Evolutionary conservation across 164 flowering plant genomes (phyloP).

Genomic region (grape (Vitis vinifera)): ASM3070453v1 NC_081821.1:8334501-8335000

Average conservation of each 20-base stretch:
- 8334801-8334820: conserved; percentile 30
- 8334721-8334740: conserved; percentile 17
- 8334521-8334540: conserved; percentile 26
- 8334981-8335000: conserved; percentile 53
- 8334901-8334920: conserved; percentile 34
- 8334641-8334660: conserved; percentile 23
- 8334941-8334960: conserved; percentile 36
- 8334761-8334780: conserved; percentile 21
- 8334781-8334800: conserved; percentile 19
- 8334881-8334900: conserved; percentile 76
- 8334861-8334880: conserved; percentile 68
- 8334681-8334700: conserved; percentile 18
- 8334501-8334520: conserved; percentile 11
- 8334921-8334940: conserved; percentile 34
- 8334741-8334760: conserved; percentile 16
- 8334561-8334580: conserved; percentile 14
- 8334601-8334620: conserved; percentile 20
- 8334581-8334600: conserved; percentile 22
- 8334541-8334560: conserved; percentile 17
- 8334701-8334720: conserved; percentile 20
- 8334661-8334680: conserved; percentile 20
- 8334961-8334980: conserved; percentile 39
- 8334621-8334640: conserved; percentile 22
- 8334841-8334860: conserved; percentile 77
- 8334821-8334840: conserved; percentile 64